Conservation (phyloP, 108 stramenopile genomes). For the Nannochloropsis granulata region DNA sequence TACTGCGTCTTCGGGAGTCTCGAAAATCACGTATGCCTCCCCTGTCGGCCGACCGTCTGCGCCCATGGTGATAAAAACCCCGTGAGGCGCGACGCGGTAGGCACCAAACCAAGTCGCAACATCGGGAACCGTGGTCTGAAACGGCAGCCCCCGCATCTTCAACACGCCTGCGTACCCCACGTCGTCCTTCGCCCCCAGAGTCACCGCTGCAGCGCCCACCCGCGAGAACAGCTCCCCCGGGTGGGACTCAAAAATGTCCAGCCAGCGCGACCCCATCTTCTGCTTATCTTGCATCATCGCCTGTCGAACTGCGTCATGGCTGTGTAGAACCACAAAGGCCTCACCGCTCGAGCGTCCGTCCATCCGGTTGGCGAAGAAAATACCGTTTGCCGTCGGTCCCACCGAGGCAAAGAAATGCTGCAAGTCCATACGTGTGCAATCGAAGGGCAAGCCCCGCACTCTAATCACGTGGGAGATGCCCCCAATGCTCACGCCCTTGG, state of each 20-base stretch:
- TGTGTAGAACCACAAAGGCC: slow-evolving; percentile 15
- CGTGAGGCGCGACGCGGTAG: neutral
- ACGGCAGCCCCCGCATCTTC: slow-evolving; percentile 22
- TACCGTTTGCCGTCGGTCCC: neutral
- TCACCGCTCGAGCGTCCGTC: slow-evolving; percentile 10
- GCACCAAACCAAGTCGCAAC: neutral
- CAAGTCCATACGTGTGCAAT: neutral
- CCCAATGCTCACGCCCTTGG: neutral
- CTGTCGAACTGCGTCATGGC: slow-evolving; percentile 2
- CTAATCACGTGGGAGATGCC: neutral
- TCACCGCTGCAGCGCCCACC: neutral
- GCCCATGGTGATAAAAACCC: slow-evolving; percentile 21
- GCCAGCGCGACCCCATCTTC: slow-evolving; percentile 19
- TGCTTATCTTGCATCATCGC: slow-evolving; percentile 20
- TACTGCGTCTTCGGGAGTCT: slow-evolving; percentile 8
- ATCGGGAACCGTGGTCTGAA: neutral
- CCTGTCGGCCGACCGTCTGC: slow-evolving; percentile 21
- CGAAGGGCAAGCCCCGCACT: neutral
- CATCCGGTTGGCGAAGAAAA: neutral
- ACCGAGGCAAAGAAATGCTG: neutral
- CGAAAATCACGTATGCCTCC: slow-evolving; percentile 24
- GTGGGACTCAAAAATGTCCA: slow-evolving; percentile 23
- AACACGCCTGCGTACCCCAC: slow-evolving; percentile 19
- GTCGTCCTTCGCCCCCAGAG: slow-evolving; percentile 2
- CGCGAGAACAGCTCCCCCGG: slow-evolving; percentile 6